Evolutionary conservation across 441 rosid genomes (phyloP), one percentile per base, ranked within the genome.

Genomic region (Manihot esculenta): DNA sequence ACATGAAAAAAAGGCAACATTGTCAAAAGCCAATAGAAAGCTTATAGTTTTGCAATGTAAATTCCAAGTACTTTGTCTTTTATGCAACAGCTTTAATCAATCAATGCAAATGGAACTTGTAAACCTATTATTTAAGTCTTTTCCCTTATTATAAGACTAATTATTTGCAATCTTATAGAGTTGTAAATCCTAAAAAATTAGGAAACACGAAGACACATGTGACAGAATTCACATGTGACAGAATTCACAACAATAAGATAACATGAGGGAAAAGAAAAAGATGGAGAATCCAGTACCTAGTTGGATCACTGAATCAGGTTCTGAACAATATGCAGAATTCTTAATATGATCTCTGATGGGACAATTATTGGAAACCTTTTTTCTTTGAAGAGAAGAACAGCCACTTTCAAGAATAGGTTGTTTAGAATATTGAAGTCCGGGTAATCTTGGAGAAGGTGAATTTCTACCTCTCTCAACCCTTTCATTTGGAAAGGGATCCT

Each of bases 341-440:
- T 64, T 69, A 30, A 69, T 60, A 64, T 15, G 55, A 35, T 72
- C 71, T 57, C 27, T 74, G 33, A 20, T 51, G 26, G 23, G 45
- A 63, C 53, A 38, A 44, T 56, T 74, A 53, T 60, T 38, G 14
- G 58, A 44, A 11, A n/a, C 30, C 33, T 10, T 58, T 61, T 66
- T 71, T 58, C 33, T 56, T n/a, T 2, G 60, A 20, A 26, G 30
- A 64, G 35, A 24, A 76, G 50, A 61, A 18, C 15, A 20, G 53
- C 66, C 64, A 66, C 24, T 24, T 57, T 64, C 58, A 74, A 35
- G 62, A 56, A 17, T 10, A 26, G 68, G 70, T 58, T 18, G 61
- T 75, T 72, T 48, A 51, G 35, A 62, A 48, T 33, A 20, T 11
- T 42, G 62, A 3, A 11, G 14, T 8, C 9, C 20, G 10, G 49